Evolutionary conservation across 2,329 filamentous ascomycete genomes (phyloP).

Genomic region (Pseudocercospora fuligena): DNA sequence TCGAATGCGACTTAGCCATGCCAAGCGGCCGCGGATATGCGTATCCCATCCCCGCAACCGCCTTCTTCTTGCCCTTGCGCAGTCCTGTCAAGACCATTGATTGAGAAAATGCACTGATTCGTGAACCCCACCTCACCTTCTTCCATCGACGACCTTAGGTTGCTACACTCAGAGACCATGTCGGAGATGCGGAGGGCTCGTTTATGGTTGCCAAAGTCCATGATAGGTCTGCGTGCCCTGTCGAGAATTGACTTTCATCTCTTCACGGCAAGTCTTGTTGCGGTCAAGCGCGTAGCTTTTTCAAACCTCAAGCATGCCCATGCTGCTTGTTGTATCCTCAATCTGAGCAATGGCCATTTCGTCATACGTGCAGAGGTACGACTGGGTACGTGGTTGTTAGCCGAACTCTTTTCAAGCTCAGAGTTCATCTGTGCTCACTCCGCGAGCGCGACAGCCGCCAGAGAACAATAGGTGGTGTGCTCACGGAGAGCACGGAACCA

Average conservation of each 20-base stretch:
- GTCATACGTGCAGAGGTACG: slow-evolving; percentile 2
- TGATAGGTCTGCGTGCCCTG: neutral
- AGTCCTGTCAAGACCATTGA: neutral
- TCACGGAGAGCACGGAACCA: neutral
- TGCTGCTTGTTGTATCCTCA: neutral
- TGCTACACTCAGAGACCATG: neutral
- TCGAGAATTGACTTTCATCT: neutral
- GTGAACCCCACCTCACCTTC: neutral
- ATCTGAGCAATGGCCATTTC: slow-evolving; percentile 1
- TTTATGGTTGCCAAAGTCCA: neutral
- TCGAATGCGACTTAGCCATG: neutral
- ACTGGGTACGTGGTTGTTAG: slow-evolving; percentile 1
- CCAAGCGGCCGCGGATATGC: neutral
- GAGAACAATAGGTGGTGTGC: neutral
- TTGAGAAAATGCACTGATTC: neutral
- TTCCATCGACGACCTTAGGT: neutral
- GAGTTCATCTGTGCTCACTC: neutral
- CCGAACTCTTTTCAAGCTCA: neutral
- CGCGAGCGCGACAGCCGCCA: slow-evolving; percentile 4
- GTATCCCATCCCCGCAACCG: neutral
- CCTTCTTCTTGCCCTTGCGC: neutral
- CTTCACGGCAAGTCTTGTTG: neutral
- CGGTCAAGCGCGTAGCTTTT: neutral
- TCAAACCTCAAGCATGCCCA: neutral
- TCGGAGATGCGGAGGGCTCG: neutral